Base-by-base conservation (phyloP, 2,329 filamentous ascomycete genomes). In the Neoarthrinium moseri region DNA sequence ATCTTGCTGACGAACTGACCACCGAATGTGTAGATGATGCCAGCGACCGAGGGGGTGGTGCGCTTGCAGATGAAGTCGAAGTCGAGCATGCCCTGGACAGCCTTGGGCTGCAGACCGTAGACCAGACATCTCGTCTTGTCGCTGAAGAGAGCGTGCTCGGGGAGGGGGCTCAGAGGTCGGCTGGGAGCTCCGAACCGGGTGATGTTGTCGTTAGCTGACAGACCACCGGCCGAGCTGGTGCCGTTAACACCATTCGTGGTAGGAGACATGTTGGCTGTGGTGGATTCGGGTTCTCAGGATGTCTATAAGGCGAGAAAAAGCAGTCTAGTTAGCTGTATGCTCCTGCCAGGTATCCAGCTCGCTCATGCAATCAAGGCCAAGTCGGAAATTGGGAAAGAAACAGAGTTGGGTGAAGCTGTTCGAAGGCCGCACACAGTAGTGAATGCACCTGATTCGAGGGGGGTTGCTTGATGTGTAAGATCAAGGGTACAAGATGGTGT, bases 11-110 rank as follows among this genome's bases (percentile, higher is more conserved):
- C 94, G 84, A 99, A 99, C 77, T 99, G 94, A 59, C 94, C 94
- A 70, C 94, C 94, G 67, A 99, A 99, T 62, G 94, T 96, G 81
- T 99, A 99, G 81, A 99, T 97, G 75, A 99, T 97, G 69, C 91
- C 94, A 57, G 94, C 94, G 49, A 99, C 94, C 48, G 94, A 99
- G 55, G 94, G 94, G 50, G 89, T 95, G 68, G 85, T 82, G 65
- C 94, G 89, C 85, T 97, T 97, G 91, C 94, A 99, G 77, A 99
- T 99, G 83, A 97, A 99, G 81, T 99, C 94, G 72, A 99, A 99
- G 74, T 99, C 94, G 69, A 99, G 88, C 87, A 91, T 91, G 69
- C 87, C 87, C 77, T 91, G 88, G 57, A 91, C 88, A 60, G 89
- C 88, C 71, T 91, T 86, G 66, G 94, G 92, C 78, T 99, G 94